Base-by-base conservation (phyloP, 192 early-diverging fungal species). In the Bifiguratus adelaidae region DNA sequence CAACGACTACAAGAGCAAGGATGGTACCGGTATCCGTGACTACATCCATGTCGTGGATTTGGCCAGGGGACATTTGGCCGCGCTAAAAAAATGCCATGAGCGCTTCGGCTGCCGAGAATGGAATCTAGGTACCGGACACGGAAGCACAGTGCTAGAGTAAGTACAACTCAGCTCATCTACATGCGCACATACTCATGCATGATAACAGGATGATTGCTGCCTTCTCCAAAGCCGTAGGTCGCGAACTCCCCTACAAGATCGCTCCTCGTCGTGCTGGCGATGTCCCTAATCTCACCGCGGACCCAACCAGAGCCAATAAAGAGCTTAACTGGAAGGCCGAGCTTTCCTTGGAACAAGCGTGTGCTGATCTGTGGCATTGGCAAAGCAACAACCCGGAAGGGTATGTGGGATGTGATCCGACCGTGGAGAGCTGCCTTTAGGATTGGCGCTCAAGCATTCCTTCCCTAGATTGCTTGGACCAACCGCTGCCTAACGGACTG, bases 11-110 rank as follows among this genome's bases (percentile, higher is more conserved):
- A 70, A 82, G 28, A 97, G 93, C 12, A 80, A 63, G 47, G 95
- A 98, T 59, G 93, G 95, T 22, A 95, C 92, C 4, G 88, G 80
- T 47, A 80, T 98, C 23, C 40, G 92, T 30, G 95, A 98, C 63
- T 98, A 98, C 61, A 85, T 98, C 44, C 92, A 98, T 61, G 91
- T 98, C 7, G 84, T 88, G 47, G 95, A 98, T 58, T 67, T 96
- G 26, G 85, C 93, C 3, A 56, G 70, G 28, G 95, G 86, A 11
- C 95, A 98, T 54, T 80, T 94, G 24, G 77, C 80, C 36, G 89
- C 95, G 2, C 57, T 97, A 21, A 74, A 85, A 44, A 83, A 91
- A 38, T 67, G 93, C 44, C 44, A 65, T 9, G 50, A 57, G 19
- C 71, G 80, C 51, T 59, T 62, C 44, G 71, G 66, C 13, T 77